A percentile compares a stretch with the other conserved stretches of the same genome.
These are phyloP conservation scores for Fusarium xyrophilum DNA, from an alignment of 2,329 filamentous ascomycete species.

Conservation along the genomic window DNA sequence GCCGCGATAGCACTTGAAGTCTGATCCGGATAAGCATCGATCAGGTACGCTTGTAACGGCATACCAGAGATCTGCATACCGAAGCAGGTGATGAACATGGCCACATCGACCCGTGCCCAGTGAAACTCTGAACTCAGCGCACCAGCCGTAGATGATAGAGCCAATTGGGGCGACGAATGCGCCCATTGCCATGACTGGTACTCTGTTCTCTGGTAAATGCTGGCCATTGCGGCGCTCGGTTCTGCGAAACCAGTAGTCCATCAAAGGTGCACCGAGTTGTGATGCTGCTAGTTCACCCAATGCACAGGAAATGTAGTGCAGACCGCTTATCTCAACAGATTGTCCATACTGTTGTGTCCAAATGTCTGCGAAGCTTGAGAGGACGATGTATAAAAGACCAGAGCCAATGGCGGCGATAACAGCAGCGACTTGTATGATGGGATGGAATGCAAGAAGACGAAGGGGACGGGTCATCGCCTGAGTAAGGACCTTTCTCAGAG, in stretches of 20 bases:
- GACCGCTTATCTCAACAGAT: slow-evolving; percentile 62
- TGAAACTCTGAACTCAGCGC: slow-evolving; percentile 46
- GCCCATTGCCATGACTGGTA: slow-evolving; percentile 45
- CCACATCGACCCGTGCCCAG: slow-evolving; percentile 51
- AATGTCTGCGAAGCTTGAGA: slow-evolving; percentile 66
- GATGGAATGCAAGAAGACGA: slow-evolving; percentile 62
- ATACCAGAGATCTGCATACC: slow-evolving; percentile 45
- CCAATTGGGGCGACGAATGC: slow-evolving; percentile 52
- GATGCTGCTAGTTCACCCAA: slow-evolving; percentile 66
- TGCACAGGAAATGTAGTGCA: slow-evolving; percentile 70
- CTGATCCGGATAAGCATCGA: slow-evolving; percentile 56
- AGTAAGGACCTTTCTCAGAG: slow-evolving; percentile 37
- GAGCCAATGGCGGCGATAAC: slow-evolving; percentile 65
- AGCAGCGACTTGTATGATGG: slow-evolving; percentile 64
- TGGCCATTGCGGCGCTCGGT: slow-evolving; percentile 28
- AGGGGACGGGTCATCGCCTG: slow-evolving; percentile 61
- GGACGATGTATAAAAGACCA: slow-evolving; percentile 68
- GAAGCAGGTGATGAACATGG: slow-evolving; percentile 46
- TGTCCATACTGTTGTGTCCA: slow-evolving; percentile 64
- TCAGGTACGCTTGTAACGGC: slow-evolving; percentile 49
- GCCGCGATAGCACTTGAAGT: slow-evolving; percentile 57
- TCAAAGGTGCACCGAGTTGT: slow-evolving; percentile 53
- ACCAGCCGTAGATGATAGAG: slow-evolving; percentile 54
- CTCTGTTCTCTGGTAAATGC: slow-evolving; percentile 36
- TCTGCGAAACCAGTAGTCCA: slow-evolving; percentile 49